Base-by-base conservation (phyloP, 768 basidiomycete genomes). In the Phallus indusiatus region DNA sequence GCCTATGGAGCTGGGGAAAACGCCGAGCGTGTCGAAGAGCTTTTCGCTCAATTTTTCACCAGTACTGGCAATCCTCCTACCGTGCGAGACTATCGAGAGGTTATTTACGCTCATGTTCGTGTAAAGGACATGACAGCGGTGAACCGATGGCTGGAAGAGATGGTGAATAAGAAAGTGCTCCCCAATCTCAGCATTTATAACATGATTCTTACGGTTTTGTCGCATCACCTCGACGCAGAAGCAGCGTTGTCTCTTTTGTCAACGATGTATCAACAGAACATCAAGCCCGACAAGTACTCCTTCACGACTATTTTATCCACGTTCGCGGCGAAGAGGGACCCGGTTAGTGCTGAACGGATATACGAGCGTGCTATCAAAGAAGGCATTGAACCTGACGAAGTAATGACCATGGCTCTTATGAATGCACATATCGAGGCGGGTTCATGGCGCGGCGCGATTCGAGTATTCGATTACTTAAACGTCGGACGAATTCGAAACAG, bases 381-480 rank as follows among this genome's bases (percentile, higher is more conserved):
- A 42, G 84, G 83, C 16, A 66, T 91, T 56, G 68, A 71, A 16
- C 87, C 86, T 2, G 84, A 89, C 67, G 74, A 75, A 36, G 72
- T 68, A 42, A 85, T 91, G 84, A 74, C 85, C 63, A 78, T 81
- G 14, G 72, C 86, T 6, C 69, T 95, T 53, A 84, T 97, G 83
- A 82, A 89, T 64, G 91, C 87, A 0, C 82, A 94, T 66, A 86
- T 90, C 53, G 83, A 89, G 66, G 78, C 83, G 1, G 89, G 87
- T 1, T 83, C 85, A 11, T 96, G 91, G 90, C 69, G 73, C 49
- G 84, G 84, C 22, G 90, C 86, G 18, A 76, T 91, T 59, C 77
- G 80, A 21, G 73, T 83, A 12, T 95, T 87, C 66, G 81, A 86
- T 63, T 82, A 80, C 63, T 72, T 90, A 49, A 69, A 71, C 37